Percentiles rank a stretch among this genome's conserved stretches.
These are phyloP conservation scores for Ilyonectria robusta DNA, from an alignment of 2,329 filamentous ascomycete genomes.

Conservation along the genomic window DNA sequence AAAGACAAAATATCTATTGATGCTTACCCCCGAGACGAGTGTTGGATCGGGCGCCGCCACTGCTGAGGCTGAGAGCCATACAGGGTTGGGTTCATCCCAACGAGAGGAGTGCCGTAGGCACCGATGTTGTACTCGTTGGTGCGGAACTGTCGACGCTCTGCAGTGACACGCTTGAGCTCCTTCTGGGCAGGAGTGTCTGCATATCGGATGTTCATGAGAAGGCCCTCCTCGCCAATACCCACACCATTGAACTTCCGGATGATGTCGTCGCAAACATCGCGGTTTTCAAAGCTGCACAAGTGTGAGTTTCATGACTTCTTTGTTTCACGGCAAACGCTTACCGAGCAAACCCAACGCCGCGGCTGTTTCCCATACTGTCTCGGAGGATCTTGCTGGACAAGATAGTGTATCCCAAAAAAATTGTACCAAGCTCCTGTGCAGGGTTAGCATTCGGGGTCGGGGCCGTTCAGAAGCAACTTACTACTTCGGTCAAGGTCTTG, in stretches of 20 bases:
- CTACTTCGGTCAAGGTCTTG: constrained; percentile 90
- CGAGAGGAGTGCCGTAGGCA: constrained; percentile 74
- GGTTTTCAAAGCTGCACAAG: constrained; percentile 83
- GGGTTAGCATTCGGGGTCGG: constrained; percentile 26
- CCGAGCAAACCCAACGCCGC: constrained; percentile 98
- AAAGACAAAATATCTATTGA: neutral
- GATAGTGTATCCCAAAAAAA: constrained; percentile 85
- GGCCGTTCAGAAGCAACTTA: constrained; percentile 59
- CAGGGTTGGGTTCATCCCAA: constrained; percentile 64
- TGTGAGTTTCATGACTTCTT: constrained; percentile 12
- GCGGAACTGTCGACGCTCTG: constrained; percentile 94
- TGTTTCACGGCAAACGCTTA: constrained; percentile 59
- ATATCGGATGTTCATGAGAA: constrained; percentile 94
- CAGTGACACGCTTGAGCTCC: constrained; percentile 94
- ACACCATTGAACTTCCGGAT: constrained; percentile 89
- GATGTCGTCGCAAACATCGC: constrained; percentile 91
- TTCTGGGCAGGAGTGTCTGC: constrained; percentile 98
- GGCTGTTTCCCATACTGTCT: constrained; percentile 91
- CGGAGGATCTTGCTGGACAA: constrained; percentile 96
- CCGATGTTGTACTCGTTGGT: constrained; percentile 94
- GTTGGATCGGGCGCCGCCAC: constrained; percentile 52
- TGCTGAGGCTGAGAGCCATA: constrained; percentile 56
- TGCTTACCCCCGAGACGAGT: constrained; percentile 49
- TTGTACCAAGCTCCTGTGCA: constrained; percentile 78
- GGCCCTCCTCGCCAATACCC: constrained; percentile 80